phyloP scores from a whole-genome alignment of 345 rosid genomes.

The Murraya paniculata region DNA sequence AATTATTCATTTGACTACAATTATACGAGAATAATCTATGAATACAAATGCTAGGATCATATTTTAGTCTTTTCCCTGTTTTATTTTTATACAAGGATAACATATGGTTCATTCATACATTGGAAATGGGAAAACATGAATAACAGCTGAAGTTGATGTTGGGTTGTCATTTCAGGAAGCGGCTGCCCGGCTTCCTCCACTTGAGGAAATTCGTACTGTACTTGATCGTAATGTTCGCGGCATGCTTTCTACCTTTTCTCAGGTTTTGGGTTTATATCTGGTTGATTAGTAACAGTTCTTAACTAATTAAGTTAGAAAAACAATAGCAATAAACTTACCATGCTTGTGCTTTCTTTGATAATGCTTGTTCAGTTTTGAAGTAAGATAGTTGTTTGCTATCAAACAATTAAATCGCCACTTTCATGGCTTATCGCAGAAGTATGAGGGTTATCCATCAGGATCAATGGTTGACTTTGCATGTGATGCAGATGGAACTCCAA shows the following conservation, averaged over 20 bases:
- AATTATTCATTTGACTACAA: neutral
- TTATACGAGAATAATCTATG: neutral
- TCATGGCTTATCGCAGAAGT: slow-evolving; percentile 41
- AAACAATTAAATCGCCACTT: too few species aligned
- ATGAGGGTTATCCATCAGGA: slow-evolving; percentile 87
- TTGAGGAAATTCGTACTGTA: slow-evolving; percentile 73
- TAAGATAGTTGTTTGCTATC: neutral
- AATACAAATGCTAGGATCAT: neutral
- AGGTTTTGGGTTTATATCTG: slow-evolving; percentile 41
- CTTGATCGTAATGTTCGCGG: slow-evolving; percentile 59
- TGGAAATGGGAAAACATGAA: neutral
- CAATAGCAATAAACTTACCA: neutral
- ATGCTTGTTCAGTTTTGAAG: neutral
- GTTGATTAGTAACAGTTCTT: neutral
- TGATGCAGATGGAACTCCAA: slow-evolving; percentile 81
- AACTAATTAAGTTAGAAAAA: neutral
- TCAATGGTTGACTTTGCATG: slow-evolving; percentile 92
- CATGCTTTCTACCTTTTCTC: slow-evolving; percentile 80
- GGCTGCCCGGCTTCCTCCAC: slow-evolving; percentile 79
- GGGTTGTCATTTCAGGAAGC: slow-evolving; percentile 48
- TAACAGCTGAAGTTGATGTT: slow-evolving; percentile 1
- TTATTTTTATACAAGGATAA: neutral
- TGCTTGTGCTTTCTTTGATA: neutral
- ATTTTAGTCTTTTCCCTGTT: neutral
- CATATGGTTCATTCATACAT: neutral